Conservation (phyloP, 345 rosid species). For the Melaleuca alternifolia region DNA sequence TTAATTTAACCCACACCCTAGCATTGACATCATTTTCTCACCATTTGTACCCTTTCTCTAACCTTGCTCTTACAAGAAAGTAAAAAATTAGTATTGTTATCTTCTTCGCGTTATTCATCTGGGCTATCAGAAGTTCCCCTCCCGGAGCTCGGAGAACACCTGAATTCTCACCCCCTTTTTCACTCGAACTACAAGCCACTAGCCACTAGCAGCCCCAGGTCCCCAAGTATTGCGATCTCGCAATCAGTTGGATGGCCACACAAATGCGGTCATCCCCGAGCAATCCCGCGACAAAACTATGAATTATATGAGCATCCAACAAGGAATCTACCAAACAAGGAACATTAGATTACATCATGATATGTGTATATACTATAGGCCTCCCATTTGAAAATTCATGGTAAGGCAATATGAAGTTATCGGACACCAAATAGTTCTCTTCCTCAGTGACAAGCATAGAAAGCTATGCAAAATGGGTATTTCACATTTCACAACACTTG, state of each 20-base stretch:
- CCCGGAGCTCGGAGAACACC: not conserved
- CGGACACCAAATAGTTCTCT: not conserved
- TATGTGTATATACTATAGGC: not conserved
- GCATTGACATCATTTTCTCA: not conserved
- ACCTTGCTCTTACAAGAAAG: not conserved
- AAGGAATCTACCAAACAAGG: not conserved
- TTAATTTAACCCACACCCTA: not conserved
- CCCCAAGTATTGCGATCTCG: not conserved
- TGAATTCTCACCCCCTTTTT: not conserved
- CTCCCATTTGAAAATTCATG: conserved; percentile 17
- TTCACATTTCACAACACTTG: conserved; percentile 9
- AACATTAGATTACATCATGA: not conserved
- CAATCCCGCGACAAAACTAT: conserved; percentile 5
- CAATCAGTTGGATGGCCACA: not conserved
- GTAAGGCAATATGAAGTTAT: conserved; percentile 4
- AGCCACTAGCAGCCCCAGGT: not conserved
- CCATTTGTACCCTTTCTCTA: not conserved
- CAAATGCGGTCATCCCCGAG: not conserved
- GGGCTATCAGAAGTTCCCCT: not conserved
- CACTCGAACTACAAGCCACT: not conserved
- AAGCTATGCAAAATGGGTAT: not conserved
- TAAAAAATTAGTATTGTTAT: not conserved
- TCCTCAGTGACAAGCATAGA: conserved; percentile 10
- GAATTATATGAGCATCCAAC: conserved; percentile 1
- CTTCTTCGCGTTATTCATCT: not conserved